A percentile compares a stretch with the other conserved stretches of the same genome.
phyloP scores from a whole-genome alignment of 495 filamentous ascomycete genomes.

The Bacidia rubella region DNA sequence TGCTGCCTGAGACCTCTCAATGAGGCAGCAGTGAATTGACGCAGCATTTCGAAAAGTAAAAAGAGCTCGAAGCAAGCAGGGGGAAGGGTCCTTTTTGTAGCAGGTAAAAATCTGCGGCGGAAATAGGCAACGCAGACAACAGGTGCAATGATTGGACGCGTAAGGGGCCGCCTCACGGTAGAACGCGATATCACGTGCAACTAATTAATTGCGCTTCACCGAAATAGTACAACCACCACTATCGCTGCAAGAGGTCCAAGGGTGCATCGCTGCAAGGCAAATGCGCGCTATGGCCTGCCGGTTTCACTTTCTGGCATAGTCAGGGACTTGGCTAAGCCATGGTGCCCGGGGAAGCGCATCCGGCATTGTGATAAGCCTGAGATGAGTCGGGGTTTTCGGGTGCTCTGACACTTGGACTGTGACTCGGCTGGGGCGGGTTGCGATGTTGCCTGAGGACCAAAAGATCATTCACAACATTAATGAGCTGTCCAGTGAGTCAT shows the following conservation, averaged over 20 bases:
- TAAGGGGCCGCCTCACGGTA: neutral
- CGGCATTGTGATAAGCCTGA: neutral
- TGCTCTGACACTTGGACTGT: neutral
- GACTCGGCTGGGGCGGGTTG: neutral
- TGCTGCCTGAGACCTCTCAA: conserved; percentile 3
- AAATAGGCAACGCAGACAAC: neutral
- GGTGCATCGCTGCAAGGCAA: too few relatives aligned
- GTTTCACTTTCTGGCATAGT: conserved; percentile 1
- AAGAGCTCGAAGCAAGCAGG: neutral
- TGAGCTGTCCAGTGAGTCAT: too few relatives aligned
- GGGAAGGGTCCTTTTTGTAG: neutral
- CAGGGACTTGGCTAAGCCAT: neutral
- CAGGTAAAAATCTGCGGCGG: neutral
- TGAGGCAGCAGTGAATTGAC: conserved; percentile 1
- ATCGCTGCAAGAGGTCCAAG: neutral
- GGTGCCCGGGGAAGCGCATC: neutral
- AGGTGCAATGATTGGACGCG: neutral
- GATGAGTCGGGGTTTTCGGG: neutral
- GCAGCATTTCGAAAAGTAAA: conserved; percentile 3
- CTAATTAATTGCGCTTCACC: conserved; percentile 2
- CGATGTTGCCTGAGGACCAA: neutral
- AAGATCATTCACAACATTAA: neutral
- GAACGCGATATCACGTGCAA: neutral
- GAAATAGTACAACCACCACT: neutral
- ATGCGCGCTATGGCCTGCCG: neutral